Percentiles rank a stretch among this genome's conserved stretches.
These are phyloP conservation scores for Pleomassaria siparia DNA, from an alignment of 2,329 filamentous ascomycete genomes.

Conservation along the genomic window DNA sequence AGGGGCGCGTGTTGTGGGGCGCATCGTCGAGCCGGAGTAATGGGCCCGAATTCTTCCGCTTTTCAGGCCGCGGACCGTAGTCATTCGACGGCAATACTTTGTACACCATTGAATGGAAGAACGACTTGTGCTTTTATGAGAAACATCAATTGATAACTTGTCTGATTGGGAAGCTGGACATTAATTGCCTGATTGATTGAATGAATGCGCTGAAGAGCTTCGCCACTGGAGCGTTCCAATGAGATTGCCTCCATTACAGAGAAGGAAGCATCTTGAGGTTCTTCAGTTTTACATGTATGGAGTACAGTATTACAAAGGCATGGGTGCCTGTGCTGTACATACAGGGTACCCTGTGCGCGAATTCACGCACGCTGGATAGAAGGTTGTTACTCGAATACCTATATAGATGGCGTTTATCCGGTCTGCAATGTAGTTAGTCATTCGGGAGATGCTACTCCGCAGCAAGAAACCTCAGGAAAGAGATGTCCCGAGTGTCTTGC, in stretches of 20 bases:
- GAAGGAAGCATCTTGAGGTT: too few relatives aligned
- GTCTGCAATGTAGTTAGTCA: neutral
- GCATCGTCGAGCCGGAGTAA: conserved; percentile 12
- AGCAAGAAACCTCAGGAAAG: neutral
- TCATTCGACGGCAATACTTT: neutral
- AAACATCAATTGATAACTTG: neutral
- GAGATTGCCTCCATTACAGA: too few relatives aligned
- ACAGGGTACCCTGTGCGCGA: conserved; percentile 5
- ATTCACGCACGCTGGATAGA: conserved; percentile 9
- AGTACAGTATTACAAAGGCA: too few relatives aligned
- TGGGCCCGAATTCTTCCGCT: conserved; percentile 20
- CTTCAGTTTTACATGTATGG: neutral
- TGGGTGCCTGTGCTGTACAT: too few relatives aligned
- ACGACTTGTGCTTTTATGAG: neutral
- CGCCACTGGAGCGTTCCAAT: too few relatives aligned
- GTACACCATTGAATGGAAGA: neutral
- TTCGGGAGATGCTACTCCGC: neutral
- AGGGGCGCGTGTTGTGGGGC: conserved; percentile 21
- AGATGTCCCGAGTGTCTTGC: neutral
- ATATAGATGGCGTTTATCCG: conserved; percentile 7
- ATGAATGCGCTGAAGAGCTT: too few relatives aligned
- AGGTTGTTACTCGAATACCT: neutral
- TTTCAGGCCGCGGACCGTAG: conserved; percentile 5
- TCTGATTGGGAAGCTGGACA: too few relatives aligned
- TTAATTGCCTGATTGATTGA: too few relatives aligned